Evolutionary conservation across 179 eudicot genomes (phyloP).

Genomic region (Spergularia azorica): DNA sequence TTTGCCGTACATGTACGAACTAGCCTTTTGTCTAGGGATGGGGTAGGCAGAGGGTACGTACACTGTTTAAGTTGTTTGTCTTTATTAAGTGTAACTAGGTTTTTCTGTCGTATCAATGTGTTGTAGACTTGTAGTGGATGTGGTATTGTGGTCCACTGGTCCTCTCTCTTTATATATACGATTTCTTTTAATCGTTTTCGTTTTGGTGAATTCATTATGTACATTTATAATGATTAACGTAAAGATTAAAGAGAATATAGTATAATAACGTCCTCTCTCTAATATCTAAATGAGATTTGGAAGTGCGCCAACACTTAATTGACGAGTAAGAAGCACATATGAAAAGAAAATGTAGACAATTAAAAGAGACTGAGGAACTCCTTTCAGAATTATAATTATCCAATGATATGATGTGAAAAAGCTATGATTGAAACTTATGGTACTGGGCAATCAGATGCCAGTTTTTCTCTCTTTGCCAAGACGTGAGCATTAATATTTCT

Average conservation of each 20-base stretch:
- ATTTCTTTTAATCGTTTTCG: too few species aligned
- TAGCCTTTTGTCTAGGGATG: constrained; percentile 4
- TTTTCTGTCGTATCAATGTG: constrained; percentile 17
- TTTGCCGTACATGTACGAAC: not conserved
- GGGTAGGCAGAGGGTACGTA: not conserved
- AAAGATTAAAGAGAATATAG: too few species aligned
- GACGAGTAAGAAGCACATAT: too few species aligned
- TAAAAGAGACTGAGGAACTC: too few species aligned
- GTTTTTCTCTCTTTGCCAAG: not conserved
- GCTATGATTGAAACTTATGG: not conserved
- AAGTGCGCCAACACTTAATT: too few species aligned
- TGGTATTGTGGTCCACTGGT: not conserved
- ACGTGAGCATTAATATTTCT: not conserved
- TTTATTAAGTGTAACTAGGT: constrained; percentile 24
- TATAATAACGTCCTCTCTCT: too few species aligned
- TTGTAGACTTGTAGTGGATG: not conserved
- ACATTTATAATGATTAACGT: too few species aligned
- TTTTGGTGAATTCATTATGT: too few species aligned
- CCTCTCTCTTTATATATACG: too few species aligned
- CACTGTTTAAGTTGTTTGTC: constrained; percentile 2
- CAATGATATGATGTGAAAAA: constrained; percentile 17
- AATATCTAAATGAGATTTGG: too few species aligned
- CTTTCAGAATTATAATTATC: constrained; percentile 7
- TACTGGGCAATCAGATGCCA: not conserved
- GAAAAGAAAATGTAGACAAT: too few species aligned